Percentiles rank a stretch among this genome's conserved stretches.
phyloP scores from a whole-genome alignment of 2,329 filamentous ascomycete genomes.

The Sclerotinia subarctica region DNA sequence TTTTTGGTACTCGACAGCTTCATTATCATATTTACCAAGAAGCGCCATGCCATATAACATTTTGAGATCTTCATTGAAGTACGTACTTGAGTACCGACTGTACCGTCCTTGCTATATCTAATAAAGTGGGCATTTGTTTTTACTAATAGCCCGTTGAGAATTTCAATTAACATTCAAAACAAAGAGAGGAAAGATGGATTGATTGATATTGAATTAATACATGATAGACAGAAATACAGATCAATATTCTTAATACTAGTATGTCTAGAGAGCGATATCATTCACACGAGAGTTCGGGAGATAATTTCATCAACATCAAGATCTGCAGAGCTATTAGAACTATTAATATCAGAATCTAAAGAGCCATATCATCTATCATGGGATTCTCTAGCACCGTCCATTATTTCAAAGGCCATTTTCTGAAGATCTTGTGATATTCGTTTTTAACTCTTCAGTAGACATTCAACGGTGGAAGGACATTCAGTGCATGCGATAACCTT shows the following conservation, averaged over 20 bases:
- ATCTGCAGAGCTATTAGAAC: neutral
- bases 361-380: neutral
- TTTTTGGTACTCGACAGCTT: slow-evolving; percentile 15
- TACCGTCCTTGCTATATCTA: neutral
- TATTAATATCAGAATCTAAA: neutral
- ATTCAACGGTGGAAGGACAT: too few species aligned
- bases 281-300: neutral
- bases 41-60: slow-evolving; percentile 15
- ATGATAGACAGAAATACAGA: neutral
- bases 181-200: neutral
- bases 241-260: neutral
- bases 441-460: neutral
- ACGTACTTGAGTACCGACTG: neutral
- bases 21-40: slow-evolving; percentile 3
- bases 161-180: neutral
- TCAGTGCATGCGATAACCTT: too few species aligned
- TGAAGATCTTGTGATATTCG: neutral
- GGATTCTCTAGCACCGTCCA: too few species aligned
- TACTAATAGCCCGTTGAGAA: neutral
- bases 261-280: neutral
- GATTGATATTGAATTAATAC: neutral
- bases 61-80: slow-evolving; percentile 13
- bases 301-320: neutral
- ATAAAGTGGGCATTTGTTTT: neutral
- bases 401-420: neutral